Evolutionary conservation across 768 basidiomycete genomes (phyloP).

Genomic region (Exidia glandulosa): DNA sequence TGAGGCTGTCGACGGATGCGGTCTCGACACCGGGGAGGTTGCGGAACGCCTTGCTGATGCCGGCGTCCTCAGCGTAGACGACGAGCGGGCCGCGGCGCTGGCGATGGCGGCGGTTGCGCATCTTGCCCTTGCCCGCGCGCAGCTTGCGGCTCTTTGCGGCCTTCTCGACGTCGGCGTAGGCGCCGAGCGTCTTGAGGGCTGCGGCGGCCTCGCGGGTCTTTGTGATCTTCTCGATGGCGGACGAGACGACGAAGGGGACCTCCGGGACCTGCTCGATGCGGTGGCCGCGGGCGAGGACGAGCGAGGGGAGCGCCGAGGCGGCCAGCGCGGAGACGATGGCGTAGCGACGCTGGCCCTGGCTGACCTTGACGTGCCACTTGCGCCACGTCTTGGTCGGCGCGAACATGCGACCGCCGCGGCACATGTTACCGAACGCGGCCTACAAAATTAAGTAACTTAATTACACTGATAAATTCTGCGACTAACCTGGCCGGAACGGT

Average conservation of each 20-base stretch:
- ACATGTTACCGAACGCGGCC: conserved; percentile 99
- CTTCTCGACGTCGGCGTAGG: conserved; percentile 88
- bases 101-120: conserved; percentile 92
- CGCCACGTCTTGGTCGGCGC: conserved; percentile 99
- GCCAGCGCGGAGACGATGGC: conserved; percentile 96
- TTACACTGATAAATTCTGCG: neutral
- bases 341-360: conserved; percentile 98
- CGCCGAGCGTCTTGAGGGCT: conserved; percentile 81
- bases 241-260: conserved; percentile 84
- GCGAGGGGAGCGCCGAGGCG: conserved; percentile 92
- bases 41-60: conserved; percentile 96
- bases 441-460: neutral
- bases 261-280: conserved; percentile 96
- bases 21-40: conserved; percentile 98
- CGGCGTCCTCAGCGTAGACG: conserved; percentile 95
- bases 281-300: conserved; percentile 98
- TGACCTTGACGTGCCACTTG: conserved; percentile 99
- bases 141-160: conserved; percentile 96
- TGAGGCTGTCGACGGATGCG: conserved; percentile 85
- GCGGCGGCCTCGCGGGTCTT: conserved; percentile 97
- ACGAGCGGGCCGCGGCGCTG: conserved; percentile 96
- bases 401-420: conserved; percentile 99
- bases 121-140: conserved; percentile 94
- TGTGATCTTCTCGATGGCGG: conserved; percentile 70
- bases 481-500: conserved; percentile 97